A percentile compares a stretch with the other conserved stretches of the same genome.
Evolutionary conservation across 305 asterid species (phyloP).

Genomic region (Fraxinus nigra): DNA sequence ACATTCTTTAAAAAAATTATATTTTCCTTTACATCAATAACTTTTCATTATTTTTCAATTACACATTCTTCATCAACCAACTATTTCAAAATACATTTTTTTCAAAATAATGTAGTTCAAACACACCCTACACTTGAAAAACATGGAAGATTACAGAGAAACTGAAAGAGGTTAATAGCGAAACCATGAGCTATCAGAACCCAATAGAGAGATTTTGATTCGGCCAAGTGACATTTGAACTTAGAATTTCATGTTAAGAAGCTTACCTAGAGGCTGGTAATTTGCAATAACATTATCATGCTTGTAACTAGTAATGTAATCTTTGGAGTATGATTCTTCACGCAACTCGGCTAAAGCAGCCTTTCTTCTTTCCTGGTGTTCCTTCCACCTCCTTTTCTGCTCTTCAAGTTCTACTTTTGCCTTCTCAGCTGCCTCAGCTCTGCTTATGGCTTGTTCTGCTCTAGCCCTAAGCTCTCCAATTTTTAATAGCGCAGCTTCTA

Average conservation of each 20-base stretch:
- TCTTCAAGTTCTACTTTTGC: constrained; percentile 50
- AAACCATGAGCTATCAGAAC: neutral
- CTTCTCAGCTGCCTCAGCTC: constrained; percentile 76
- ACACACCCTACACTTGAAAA: neutral
- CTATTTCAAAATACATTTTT: too few species aligned
- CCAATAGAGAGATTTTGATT: neutral
- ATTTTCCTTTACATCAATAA: too few species aligned
- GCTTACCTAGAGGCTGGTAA: constrained; percentile 62
- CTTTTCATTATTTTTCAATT: too few species aligned
- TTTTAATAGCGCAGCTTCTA: constrained; percentile 40
- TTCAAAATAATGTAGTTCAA: too few species aligned
- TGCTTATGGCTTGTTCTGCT: constrained; percentile 70
- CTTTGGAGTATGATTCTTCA: constrained; percentile 43
- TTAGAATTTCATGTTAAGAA: constrained; percentile 67
- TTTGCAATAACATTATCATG: constrained; percentile 19
- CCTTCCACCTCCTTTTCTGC: constrained; percentile 47
- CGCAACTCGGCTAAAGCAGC: constrained; percentile 51
- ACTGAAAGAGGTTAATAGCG: too few species aligned
- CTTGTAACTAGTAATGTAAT: constrained; percentile 12
- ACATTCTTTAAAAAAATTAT: too few species aligned
- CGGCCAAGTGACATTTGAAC: neutral
- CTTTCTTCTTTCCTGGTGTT: constrained; percentile 44
- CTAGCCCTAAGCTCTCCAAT: constrained; percentile 54
- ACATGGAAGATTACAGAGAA: neutral
- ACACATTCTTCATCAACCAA: too few species aligned